Base-by-base conservation (phyloP, 1,139 yeast species). In the Torulaspora globosa region DNA sequence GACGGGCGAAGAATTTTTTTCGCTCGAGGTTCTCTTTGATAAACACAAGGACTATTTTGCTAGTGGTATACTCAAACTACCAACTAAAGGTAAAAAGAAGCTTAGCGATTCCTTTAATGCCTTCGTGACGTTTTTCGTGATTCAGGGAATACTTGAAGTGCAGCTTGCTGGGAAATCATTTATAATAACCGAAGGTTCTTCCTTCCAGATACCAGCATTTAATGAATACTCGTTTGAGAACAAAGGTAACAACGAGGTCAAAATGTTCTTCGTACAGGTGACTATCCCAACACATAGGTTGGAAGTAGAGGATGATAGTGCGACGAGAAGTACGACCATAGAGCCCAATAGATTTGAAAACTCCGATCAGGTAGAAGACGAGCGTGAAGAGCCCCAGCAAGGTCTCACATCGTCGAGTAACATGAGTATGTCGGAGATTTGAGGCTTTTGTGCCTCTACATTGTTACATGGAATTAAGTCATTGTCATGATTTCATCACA, bases 171-270 rank as follows among this genome's bases (percentile, higher is more conserved):
- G 78, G 7, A 73, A 73, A 23, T 72, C 69, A 18, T 86, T 90
- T 59, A 69, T 79, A 5, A 84, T 83, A 7, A 74, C 79, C 0
- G 70, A 75, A 51, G 96, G 96, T 1, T 85, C 95, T 47, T 78
- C 92, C 1, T 82, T 89, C 58, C 86, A 84, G 55, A 75, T 89
- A 2, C 97, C 97, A 0, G 75, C 84, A 67, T 84, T 82, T 3
- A 87, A 84, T 59, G 73, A 74, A 40, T 88, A 86, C 63, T 77
- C 84, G 48, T 70, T 84, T 62, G 70, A 72, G 50, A 80, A 87
- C 59, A 71, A 72, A 35, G 85, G 88, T 0, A 69, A 70, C 41
- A 71, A 69, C 10, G 73, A 74, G 26, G 88, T 84, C 0, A 74
- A 76, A 49, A 59, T 89, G 62, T 87, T 85, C 64, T 88, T 88